These are phyloP conservation scores for Neonectria punicea DNA, from an alignment of 2,329 filamentous ascomycete genomes.

Conservation along the genomic window DNA sequence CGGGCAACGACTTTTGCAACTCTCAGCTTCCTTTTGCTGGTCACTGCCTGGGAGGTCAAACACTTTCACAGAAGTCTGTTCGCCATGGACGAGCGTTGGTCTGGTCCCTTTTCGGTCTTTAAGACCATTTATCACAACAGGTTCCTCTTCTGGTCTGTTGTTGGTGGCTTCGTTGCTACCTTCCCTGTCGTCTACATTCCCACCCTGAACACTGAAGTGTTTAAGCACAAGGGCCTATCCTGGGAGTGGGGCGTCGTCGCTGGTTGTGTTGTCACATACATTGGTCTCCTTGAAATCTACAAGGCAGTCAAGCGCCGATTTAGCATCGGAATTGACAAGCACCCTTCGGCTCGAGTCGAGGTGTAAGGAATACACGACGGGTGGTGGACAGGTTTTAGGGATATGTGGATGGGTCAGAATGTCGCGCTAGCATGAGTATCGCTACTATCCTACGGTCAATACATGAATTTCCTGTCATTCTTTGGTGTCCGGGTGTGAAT, in stretches of 20 bases:
- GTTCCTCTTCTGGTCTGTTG: slow-evolving; percentile 73
- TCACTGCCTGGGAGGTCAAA: slow-evolving; percentile 79
- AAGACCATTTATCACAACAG: slow-evolving; percentile 74
- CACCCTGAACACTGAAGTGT: slow-evolving; percentile 71
- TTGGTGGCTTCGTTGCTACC: slow-evolving; percentile 67
- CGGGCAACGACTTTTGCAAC: slow-evolving; percentile 76
- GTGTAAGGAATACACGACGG: slow-evolving; percentile 31
- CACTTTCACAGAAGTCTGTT: slow-evolving; percentile 77
- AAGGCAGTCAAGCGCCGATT: slow-evolving; percentile 72
- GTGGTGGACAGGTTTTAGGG: slow-evolving; percentile 45
- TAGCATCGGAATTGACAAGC: slow-evolving; percentile 47
- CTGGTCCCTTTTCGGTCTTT: slow-evolving; percentile 61
- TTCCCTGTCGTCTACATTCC: slow-evolving; percentile 76
- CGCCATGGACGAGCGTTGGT: slow-evolving; percentile 67
- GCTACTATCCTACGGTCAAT: slow-evolving; percentile 45
- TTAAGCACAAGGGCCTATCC: slow-evolving; percentile 74
- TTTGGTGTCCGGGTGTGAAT: background rate
- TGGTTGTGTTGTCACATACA: slow-evolving; percentile 67
- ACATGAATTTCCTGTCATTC: slow-evolving; percentile 41
- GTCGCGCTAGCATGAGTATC: slow-evolving; percentile 41
- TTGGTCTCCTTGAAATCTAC: slow-evolving; percentile 73
- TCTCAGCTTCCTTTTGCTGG: slow-evolving; percentile 73
- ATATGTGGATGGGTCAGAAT: slow-evolving; percentile 42
- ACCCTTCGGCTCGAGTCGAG: slow-evolving; percentile 31
- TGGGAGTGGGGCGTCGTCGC: slow-evolving; percentile 80